Conservation (phyloP, 164 flowering plant genomes). For the Macadamia integrifolia region DNA sequence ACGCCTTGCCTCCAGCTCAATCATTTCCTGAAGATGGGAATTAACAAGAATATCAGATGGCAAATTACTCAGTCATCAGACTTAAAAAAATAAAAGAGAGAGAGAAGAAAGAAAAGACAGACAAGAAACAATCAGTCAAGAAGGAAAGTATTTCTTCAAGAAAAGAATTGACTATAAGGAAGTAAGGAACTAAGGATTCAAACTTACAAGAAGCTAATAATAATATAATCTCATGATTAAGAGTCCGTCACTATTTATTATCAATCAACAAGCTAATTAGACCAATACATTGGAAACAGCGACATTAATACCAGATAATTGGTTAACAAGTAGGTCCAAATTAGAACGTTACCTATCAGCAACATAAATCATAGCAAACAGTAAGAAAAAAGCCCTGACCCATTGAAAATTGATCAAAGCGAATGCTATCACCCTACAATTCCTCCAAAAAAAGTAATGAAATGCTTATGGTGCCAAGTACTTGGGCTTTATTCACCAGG, state of each 20-base stretch:
- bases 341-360: background rate
- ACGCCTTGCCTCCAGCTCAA: constrained; percentile 76
- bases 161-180: background rate
- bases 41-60: constrained; percentile 1
- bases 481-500: no score
- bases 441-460: background rate
- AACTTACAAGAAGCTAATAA: background rate
- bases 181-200: background rate
- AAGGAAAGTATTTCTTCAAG: background rate
- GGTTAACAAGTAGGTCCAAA: background rate
- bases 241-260: background rate
- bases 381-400: no score
- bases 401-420: no score
- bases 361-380: no score
- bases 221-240: background rate
- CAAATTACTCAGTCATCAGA: background rate
- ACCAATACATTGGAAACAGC: background rate
- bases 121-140: no score
- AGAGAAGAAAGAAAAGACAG: no score
- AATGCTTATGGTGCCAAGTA: background rate
- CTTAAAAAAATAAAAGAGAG: no score
- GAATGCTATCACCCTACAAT: background rate
- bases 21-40: constrained; percentile 62
- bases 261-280: background rate
- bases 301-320: background rate